These are phyloP conservation scores for Kwoniella mangroviensis DNA, from an alignment of 768 basidiomycete species.

Conservation along the genomic window DNA sequence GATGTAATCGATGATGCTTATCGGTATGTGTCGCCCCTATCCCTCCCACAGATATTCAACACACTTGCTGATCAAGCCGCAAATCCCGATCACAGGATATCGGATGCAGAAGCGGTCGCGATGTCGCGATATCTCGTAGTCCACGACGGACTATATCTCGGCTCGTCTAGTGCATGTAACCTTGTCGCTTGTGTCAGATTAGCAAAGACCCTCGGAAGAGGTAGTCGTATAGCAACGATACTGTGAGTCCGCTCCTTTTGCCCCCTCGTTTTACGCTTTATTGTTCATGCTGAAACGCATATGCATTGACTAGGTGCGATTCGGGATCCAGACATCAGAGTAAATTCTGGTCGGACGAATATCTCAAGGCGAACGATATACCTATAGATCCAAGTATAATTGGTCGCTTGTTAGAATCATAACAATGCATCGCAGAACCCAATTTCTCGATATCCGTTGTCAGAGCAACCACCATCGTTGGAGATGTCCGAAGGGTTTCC, in stretches of 20 bases:
- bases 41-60: too few species aligned
- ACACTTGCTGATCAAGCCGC: background rate
- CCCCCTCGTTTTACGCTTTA: background rate
- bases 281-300: background rate
- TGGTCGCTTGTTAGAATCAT: slow-evolving; percentile 28
- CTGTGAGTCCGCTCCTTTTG: slow-evolving; percentile 62
- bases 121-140: slow-evolving; percentile 94
- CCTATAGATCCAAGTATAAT: slow-evolving; percentile 39
- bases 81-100: slow-evolving; percentile 65
- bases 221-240: slow-evolving; percentile 80
- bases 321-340: slow-evolving; percentile 90
- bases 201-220: slow-evolving; percentile 69
- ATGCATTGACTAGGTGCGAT: slow-evolving; percentile 68
- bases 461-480: too few species aligned
- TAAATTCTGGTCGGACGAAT: slow-evolving; percentile 63
- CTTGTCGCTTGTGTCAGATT: slow-evolving; percentile 87
- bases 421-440: background rate
- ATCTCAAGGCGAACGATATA: slow-evolving; percentile 42
- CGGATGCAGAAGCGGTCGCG: slow-evolving; percentile 89
- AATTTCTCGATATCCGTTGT: too few species aligned
- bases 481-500: background rate
- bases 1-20: slow-evolving; percentile 88
- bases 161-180: slow-evolving; percentile 95
- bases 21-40: slow-evolving; percentile 61
- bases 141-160: slow-evolving; percentile 89